phyloP scores from a whole-genome alignment of 805 yeast species.

The Alloascoidea hylecoeti region DNA sequence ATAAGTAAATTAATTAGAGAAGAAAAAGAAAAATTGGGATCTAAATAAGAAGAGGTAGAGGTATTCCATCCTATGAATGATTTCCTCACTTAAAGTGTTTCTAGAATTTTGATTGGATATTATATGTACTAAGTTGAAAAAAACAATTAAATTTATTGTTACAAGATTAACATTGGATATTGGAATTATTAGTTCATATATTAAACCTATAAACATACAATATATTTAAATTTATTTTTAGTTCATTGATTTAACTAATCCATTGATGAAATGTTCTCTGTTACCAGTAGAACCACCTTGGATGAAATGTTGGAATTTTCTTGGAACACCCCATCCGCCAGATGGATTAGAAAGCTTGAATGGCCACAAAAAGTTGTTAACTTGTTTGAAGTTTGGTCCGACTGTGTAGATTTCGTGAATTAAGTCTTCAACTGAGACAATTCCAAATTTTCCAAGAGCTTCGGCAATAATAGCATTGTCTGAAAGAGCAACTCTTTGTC shows the following conservation, averaged over 20 bases:
- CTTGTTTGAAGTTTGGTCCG: conserved; percentile 80
- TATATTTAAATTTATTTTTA: too few relatives aligned
- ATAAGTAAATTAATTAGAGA: too few relatives aligned
- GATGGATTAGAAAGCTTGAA: conserved; percentile 71
- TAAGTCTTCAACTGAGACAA: conserved; percentile 61
- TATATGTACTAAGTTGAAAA: too few relatives aligned
- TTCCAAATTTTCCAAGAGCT: conserved; percentile 60
- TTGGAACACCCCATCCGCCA: conserved; percentile 70
- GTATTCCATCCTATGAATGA: too few relatives aligned
- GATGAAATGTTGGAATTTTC: conserved; percentile 75
- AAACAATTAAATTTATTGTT: too few relatives aligned
- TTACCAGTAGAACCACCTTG: conserved; percentile 81
- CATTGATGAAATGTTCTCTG: conserved; percentile 70
- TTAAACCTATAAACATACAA: too few relatives aligned
- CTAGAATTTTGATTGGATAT: too few relatives aligned
- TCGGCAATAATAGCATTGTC: conserved; percentile 65
- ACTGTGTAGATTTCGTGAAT: conserved; percentile 75
- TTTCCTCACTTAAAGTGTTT: too few relatives aligned
- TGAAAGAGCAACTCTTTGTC: conserved; percentile 59
- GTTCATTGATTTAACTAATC: conserved; percentile 59
- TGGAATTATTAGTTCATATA: too few relatives aligned
- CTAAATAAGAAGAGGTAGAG: too few relatives aligned
- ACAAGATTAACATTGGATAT: too few relatives aligned
- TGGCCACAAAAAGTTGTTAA: conserved; percentile 77
- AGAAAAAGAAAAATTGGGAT: too few relatives aligned